Percentiles rank a stretch among this genome's conserved stretches.
phyloP scores from a whole-genome alignment of 2,329 filamentous ascomycete species.

The Tolypocladium endophyticum region DNA sequence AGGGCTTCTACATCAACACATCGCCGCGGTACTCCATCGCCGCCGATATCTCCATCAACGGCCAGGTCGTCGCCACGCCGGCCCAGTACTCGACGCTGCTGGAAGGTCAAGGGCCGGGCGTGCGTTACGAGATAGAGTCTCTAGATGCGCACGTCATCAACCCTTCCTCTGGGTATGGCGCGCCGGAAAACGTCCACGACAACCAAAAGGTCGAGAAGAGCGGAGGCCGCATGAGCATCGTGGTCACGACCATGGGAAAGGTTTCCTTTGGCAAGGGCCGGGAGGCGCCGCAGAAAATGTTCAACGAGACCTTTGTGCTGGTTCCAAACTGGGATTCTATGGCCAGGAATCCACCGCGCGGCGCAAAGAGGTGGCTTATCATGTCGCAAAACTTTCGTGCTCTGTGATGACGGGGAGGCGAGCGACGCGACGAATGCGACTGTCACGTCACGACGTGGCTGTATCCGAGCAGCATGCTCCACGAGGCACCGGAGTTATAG shows the following conservation, averaged over 20 bases:
- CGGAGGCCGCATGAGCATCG: constrained; percentile 54
- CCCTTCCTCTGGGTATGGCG: constrained; percentile 48
- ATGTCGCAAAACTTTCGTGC: constrained; percentile 63
- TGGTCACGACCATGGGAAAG: constrained; percentile 63
- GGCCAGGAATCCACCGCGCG: constrained; percentile 40
- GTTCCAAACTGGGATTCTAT: constrained; percentile 62
- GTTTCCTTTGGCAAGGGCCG: constrained; percentile 57
- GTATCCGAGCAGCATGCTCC: background rate
- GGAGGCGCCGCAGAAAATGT: constrained; percentile 55
- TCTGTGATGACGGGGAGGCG: constrained; percentile 20
- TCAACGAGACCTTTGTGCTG: constrained; percentile 72
- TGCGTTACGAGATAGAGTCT: constrained; percentile 63
- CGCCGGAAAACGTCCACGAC: constrained; percentile 32
- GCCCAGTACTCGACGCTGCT: constrained; percentile 59
- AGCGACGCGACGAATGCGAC: background rate
- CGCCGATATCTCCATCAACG: constrained; percentile 72
- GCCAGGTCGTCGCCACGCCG: constrained; percentile 52
- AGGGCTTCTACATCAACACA: constrained; percentile 59
- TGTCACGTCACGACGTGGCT: background rate
- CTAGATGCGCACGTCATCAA: constrained; percentile 74
- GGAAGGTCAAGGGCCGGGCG: constrained; percentile 45
- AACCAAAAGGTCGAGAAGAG: constrained; percentile 34
- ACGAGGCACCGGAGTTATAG: background rate
- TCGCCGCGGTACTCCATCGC: constrained; percentile 41
- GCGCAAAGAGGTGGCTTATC: constrained; percentile 51